Conservation (phyloP, 257 asterid genomes). For the Catharanthus roseus region DNA sequence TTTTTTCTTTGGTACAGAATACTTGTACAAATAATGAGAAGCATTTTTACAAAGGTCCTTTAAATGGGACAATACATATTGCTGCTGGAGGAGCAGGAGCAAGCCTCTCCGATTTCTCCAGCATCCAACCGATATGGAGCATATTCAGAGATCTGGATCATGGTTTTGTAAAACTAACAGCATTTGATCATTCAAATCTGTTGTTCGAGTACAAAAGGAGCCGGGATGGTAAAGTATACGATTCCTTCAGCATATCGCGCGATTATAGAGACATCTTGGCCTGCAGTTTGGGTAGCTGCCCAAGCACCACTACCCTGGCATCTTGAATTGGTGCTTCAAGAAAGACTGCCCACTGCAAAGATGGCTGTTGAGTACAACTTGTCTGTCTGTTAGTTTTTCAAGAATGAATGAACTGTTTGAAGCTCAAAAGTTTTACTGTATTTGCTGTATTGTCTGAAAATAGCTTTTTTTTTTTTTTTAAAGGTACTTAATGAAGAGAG, state of each 20-base stretch:
- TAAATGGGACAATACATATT: slow-evolving; percentile 83
- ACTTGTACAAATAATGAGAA: slow-evolving; percentile 59
- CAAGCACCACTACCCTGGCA: slow-evolving; percentile 58
- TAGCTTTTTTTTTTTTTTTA: no score
- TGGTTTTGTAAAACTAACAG: slow-evolving; percentile 79
- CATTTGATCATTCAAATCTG: slow-evolving; percentile 73
- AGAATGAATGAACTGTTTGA: no score
- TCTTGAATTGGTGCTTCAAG: slow-evolving; percentile 21
- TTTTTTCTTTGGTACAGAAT: slow-evolving; percentile 34
- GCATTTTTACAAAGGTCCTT: slow-evolving; percentile 51
- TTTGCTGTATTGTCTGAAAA: no score
- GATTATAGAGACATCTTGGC: slow-evolving; percentile 85
- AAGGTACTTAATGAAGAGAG: no score
- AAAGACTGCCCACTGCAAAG: background rate
- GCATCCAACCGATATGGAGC: slow-evolving; percentile 63
- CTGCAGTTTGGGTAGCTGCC: slow-evolving; percentile 76
- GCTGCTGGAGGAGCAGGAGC: slow-evolving; percentile 96
- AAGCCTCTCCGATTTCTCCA: slow-evolving; percentile 55
- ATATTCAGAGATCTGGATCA: slow-evolving; percentile 58
- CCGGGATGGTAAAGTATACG: slow-evolving; percentile 71
- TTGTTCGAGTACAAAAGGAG: slow-evolving; percentile 85
- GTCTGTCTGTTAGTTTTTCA: no score
- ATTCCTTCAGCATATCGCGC: slow-evolving; percentile 66
- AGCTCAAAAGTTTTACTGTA: no score
- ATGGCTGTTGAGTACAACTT: no score